Evolutionary conservation across 2,329 filamentous ascomycete species (phyloP).

Genomic region (Orbilia ellipsospora): DNA sequence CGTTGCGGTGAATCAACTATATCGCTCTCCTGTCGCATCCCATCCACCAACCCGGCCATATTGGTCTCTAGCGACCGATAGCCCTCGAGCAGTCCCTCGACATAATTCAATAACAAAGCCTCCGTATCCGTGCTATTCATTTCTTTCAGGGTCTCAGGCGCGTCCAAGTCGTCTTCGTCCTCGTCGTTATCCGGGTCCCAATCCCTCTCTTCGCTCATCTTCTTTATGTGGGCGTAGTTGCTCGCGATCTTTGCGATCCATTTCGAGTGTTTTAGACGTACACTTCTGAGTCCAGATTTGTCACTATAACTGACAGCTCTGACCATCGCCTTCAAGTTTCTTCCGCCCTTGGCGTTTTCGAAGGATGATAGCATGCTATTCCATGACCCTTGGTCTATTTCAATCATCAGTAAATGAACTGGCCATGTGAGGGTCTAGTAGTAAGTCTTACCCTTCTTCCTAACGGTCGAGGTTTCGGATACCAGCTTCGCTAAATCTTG

Average conservation of each 20-base stretch:
- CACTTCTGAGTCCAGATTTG: conserved; percentile 38
- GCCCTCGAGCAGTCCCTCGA: conserved; percentile 43
- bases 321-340: conserved; percentile 52
- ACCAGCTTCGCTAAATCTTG: conserved; percentile 29
- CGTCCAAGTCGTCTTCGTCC: conserved; percentile 41
- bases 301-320: conserved; percentile 47
- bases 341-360: conserved; percentile 48
- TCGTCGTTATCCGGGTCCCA: conserved; percentile 54
- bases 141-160: conserved; percentile 46
- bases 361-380: conserved; percentile 45
- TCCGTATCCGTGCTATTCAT: conserved; percentile 45
- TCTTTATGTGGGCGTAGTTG: conserved; percentile 46
- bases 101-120: conserved; percentile 42
- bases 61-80: conserved; percentile 38
- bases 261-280: conserved; percentile 30
- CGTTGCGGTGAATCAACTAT: conserved; percentile 16
- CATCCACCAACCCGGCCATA: conserved; percentile 28
- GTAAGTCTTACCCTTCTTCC: conserved; percentile 19
- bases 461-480: conserved; percentile 7
- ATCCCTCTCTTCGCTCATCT: conserved; percentile 45
- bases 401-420: neutral
- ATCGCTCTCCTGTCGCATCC: conserved; percentile 23
- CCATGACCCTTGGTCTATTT: conserved; percentile 37
- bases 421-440: no score
- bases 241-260: conserved; percentile 42